These are phyloP conservation scores for Penicillium sp. DNA, from an alignment of 2,329 filamentous ascomycete genomes.

Conservation along the genomic window DNA sequence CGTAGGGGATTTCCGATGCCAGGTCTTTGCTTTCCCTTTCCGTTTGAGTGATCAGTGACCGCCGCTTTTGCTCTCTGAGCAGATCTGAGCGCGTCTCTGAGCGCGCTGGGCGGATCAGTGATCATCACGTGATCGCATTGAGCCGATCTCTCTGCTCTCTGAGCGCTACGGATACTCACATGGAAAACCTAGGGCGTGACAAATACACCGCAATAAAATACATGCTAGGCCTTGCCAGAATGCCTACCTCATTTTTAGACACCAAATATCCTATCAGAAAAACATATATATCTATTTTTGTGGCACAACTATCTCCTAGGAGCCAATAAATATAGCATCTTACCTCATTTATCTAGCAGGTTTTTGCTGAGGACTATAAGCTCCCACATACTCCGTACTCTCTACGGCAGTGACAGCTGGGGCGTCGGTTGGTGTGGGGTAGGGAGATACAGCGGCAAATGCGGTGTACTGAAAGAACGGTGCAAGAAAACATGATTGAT, in stretches of 20 bases:
- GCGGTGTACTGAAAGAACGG: no score
- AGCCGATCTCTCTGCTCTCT: neutral
- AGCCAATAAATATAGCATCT: neutral
- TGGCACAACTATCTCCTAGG: neutral
- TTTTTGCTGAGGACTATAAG: neutral
- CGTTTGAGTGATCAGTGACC: neutral
- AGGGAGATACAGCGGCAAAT: no score
- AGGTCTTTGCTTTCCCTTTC: neutral
- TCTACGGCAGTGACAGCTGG: no score
- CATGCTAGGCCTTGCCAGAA: neutral
- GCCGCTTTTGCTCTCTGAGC: neutral
- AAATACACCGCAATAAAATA: neutral
- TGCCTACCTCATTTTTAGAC: neutral
- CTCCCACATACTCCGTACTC: no score
- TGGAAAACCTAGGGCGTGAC: neutral
- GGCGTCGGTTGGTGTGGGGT: no score
- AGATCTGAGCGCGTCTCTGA: neutral
- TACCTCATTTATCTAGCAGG: neutral
- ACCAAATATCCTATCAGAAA: neutral
- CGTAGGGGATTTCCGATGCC: neutral
- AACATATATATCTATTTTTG: neutral
- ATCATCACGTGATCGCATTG: conserved; percentile 1
- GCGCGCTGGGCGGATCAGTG: conserved; percentile 5
- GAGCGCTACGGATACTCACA: neutral
- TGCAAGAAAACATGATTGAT: no score